Conservation (phyloP, 148 eudicot species). For the Fagopyrum esculentum region DNA sequence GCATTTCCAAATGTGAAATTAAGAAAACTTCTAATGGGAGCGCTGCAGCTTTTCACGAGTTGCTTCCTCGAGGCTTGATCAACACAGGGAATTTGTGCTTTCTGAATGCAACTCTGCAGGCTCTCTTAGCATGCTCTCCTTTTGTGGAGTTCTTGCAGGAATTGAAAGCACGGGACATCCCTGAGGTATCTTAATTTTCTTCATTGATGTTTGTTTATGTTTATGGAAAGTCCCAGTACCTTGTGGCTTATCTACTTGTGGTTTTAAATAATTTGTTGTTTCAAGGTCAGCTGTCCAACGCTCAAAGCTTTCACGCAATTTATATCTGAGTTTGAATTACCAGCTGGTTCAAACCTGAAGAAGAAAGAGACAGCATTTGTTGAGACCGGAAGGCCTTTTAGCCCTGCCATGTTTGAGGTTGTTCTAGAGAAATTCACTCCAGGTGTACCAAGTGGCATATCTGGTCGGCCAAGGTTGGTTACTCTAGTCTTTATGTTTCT, state of each 20-base stretch:
- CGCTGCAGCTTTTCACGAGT: constrained; percentile 24
- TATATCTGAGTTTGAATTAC: constrained; percentile 57
- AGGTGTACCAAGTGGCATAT: constrained; percentile 60
- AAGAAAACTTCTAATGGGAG: constrained; percentile 36
- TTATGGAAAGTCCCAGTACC: not conserved
- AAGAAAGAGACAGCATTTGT: constrained; percentile 41
- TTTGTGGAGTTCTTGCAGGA: constrained; percentile 76
- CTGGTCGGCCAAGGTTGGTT: constrained; percentile 76
- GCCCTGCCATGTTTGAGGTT: constrained; percentile 73
- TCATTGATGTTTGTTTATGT: not conserved
- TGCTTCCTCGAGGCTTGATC: constrained; percentile 82
- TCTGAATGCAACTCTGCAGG: constrained; percentile 87
- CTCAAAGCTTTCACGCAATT: constrained; percentile 67
- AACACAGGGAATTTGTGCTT: constrained; percentile 92
- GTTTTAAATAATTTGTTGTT: not conserved
- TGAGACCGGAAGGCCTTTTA: constrained; percentile 74
- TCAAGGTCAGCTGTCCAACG: constrained; percentile 71
- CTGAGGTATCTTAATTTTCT: constrained; percentile 41
- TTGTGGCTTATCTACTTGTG: constrained; percentile 6
- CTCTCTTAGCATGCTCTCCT: constrained; percentile 89
- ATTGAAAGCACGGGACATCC: constrained; percentile 49
- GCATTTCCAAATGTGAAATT: constrained; percentile 21
- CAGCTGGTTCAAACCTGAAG: constrained; percentile 36
- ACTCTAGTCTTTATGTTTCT: constrained; percentile 1
- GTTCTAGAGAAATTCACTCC: constrained; percentile 84